phyloP scores from a whole-genome alignment of 2,329 filamentous ascomycete species.

The Fusarium anguioides region DNA sequence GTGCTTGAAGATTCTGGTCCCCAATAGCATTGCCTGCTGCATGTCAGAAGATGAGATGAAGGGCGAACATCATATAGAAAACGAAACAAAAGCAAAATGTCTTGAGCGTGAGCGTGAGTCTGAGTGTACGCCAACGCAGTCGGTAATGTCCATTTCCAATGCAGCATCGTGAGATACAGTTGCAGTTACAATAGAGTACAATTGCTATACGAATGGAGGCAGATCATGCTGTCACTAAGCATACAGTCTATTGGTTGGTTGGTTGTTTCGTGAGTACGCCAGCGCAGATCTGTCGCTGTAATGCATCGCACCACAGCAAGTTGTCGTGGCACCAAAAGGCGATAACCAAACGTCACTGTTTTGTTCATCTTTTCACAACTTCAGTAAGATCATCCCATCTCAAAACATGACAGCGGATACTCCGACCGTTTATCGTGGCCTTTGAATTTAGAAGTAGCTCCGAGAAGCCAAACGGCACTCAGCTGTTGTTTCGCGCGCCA shows the following conservation, averaged over 20 bases:
- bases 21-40: slow-evolving; percentile 12
- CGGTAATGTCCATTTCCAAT: no score
- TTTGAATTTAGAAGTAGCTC: slow-evolving; percentile 9
- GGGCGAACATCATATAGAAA: slow-evolving; percentile 20
- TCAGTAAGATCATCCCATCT: slow-evolving; percentile 30
- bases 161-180: slow-evolving; percentile 1
- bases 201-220: not conserved
- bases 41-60: slow-evolving; percentile 20
- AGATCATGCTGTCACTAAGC: slow-evolving; percentile 26
- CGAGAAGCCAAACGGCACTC: not conserved
- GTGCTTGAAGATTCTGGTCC: slow-evolving; percentile 27
- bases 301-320: slow-evolving; percentile 7
- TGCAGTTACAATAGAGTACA: not conserved
- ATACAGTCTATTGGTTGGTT: slow-evolving; percentile 9
- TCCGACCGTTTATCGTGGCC: not conserved
- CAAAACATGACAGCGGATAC: not conserved
- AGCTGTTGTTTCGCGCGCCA: slow-evolving; percentile 19
- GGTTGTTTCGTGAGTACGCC: slow-evolving; percentile 34
- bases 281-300: slow-evolving; percentile 23
- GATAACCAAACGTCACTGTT: slow-evolving; percentile 30
- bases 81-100: slow-evolving; percentile 12
- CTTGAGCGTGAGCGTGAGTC: slow-evolving; percentile 24
- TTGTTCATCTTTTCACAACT: slow-evolving; percentile 14
- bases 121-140: not conserved
- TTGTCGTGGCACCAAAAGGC: slow-evolving; percentile 32